phyloP scores from a whole-genome alignment of 2,329 filamentous ascomycete genomes.

The Xylariaceae sp. region DNA sequence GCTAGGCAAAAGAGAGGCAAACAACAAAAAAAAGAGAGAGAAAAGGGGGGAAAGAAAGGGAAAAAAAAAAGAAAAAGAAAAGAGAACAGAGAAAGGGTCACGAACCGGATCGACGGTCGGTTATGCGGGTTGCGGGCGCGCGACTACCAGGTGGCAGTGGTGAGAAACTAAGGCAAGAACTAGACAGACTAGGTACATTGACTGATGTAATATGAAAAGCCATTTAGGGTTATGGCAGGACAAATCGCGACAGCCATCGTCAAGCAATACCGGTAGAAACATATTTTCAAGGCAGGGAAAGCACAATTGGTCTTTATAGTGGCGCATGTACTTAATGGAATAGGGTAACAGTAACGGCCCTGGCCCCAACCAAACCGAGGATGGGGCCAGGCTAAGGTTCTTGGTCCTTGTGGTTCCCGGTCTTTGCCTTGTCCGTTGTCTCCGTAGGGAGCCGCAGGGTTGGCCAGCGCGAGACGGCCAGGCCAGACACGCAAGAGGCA shows the following conservation, averaged over 20 bases:
- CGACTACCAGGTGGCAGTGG: no score
- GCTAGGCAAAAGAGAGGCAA: background rate
- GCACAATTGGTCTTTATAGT: slow-evolving; percentile 13
- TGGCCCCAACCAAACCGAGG: slow-evolving; percentile 7
- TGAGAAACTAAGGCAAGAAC: no score
- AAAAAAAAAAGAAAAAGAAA: background rate
- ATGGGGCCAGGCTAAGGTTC: slow-evolving; percentile 15
- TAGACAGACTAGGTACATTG: background rate
- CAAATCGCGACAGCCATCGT: slow-evolving; percentile 11
- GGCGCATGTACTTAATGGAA: background rate
- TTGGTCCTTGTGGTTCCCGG: background rate
- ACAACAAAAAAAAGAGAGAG: background rate
- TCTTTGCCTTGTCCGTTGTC: slow-evolving; percentile 7
- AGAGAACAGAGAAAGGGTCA: background rate
- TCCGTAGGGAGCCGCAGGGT: slow-evolving; percentile 16
- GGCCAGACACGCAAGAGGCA: background rate
- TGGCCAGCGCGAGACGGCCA: no score
- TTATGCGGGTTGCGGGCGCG: background rate
- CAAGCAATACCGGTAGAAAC: slow-evolving; percentile 5
- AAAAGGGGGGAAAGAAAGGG: background rate
- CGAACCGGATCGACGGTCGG: background rate
- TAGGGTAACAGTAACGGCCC: slow-evolving; percentile 3
- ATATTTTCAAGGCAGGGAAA: slow-evolving; percentile 1
- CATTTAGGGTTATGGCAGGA: slow-evolving; percentile 4
- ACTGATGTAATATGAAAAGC: background rate